Percentiles rank a stretch among this genome's conserved stretches.
Conservation (phyloP, 1,284 basidiomycete genomes). For the Sutorius eximius region DNA sequence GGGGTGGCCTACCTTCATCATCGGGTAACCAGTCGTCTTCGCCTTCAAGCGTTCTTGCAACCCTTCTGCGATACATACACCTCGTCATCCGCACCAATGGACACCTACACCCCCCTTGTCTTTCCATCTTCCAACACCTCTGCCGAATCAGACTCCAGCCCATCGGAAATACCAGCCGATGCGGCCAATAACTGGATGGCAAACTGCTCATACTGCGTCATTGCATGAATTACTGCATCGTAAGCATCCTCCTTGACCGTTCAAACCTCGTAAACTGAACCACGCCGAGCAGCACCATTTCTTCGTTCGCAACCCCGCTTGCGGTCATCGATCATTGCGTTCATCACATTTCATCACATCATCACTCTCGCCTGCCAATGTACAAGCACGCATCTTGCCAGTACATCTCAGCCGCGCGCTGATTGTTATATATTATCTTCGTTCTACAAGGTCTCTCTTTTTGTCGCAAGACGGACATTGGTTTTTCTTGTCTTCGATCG, state of each 20-base stretch:
- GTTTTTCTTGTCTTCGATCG: slow-evolving; percentile 2
- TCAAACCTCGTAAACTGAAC: slow-evolving; percentile 1
- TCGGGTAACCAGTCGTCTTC: slow-evolving; percentile 5
- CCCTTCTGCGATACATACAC: slow-evolving; percentile 7
- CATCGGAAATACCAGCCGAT: slow-evolving; percentile 17
- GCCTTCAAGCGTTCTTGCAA: not conserved
- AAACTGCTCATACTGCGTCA: not conserved
- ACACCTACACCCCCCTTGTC: slow-evolving; percentile 7
- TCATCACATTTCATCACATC: not conserved
- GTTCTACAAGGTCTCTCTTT: slow-evolving; percentile 12
- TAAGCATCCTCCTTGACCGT: slow-evolving; percentile 8
- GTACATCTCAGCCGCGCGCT: slow-evolving; percentile 3
- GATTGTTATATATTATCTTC: slow-evolving; percentile 5
- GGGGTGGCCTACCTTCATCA: slow-evolving; percentile 1
- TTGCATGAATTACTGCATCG: slow-evolving; percentile 17
- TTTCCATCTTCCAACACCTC: not conserved
- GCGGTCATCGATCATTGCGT: not conserved
- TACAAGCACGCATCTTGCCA: slow-evolving; percentile 3
- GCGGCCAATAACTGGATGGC: not conserved
- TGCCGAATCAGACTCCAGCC: not conserved
- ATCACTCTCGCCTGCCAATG: not conserved
- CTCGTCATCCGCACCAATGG: slow-evolving; percentile 17
- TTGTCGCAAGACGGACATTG: slow-evolving; percentile 20
- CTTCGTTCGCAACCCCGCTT: not conserved
- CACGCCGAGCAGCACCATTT: slow-evolving; percentile 1